Evolutionary conservation across 1,284 basidiomycete species (phyloP).

Genomic region (Malassezia equina): DNA sequence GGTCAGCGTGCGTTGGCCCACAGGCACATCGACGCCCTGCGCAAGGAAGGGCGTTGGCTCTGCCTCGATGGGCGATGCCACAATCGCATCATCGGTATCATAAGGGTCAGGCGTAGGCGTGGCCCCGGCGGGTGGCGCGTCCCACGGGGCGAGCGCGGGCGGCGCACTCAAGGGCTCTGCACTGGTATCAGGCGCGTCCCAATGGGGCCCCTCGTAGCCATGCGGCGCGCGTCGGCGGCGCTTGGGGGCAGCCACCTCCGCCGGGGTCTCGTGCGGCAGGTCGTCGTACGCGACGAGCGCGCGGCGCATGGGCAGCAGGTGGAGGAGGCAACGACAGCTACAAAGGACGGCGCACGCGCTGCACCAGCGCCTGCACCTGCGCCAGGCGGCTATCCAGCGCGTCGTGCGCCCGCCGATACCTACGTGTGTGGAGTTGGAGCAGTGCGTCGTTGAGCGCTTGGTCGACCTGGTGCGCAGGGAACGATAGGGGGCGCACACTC

Average conservation of each 20-base stretch:
- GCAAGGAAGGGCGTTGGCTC: slow-evolving; percentile 2
- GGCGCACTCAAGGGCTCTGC: background rate
- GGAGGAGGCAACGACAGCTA: background rate
- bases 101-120: background rate
- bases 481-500: slow-evolving; percentile 2
- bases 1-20: background rate
- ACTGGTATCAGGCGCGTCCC: slow-evolving; percentile 7
- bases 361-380: slow-evolving; percentile 9
- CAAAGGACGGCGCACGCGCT: slow-evolving; percentile 15
- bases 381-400: slow-evolving; percentile 10
- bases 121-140: background rate
- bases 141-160: background rate
- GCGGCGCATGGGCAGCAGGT: background rate
- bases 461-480: slow-evolving; percentile 26
- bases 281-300: slow-evolving; percentile 16
- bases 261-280: slow-evolving; percentile 7
- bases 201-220: slow-evolving; percentile 13
- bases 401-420: slow-evolving; percentile 9
- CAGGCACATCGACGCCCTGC: background rate
- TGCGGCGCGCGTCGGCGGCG: background rate
- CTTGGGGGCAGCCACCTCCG: background rate
- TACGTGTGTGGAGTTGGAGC: slow-evolving; percentile 14
- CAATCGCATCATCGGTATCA: slow-evolving; percentile 14
- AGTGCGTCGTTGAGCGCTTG: slow-evolving; percentile 20
- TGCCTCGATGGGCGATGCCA: slow-evolving; percentile 7